A percentile compares a stretch with the other conserved stretches of the same genome.
phyloP scores from a whole-genome alignment of 345 rosid species.

The Salix suchowensis region DNA sequence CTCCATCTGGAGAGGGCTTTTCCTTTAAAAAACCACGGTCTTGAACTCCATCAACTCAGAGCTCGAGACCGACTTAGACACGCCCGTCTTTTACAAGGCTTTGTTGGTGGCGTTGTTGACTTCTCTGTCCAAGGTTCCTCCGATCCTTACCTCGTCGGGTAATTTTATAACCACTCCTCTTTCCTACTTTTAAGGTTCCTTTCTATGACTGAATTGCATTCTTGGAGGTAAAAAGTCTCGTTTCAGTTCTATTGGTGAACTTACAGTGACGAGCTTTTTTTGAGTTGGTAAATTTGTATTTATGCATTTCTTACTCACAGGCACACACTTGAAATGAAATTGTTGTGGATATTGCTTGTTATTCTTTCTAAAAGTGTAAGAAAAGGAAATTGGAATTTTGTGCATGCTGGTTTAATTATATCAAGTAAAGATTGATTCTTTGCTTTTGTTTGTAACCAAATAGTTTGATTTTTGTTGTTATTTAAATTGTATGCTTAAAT shows the following conservation, averaged over 20 bases:
- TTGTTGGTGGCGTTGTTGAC: slow-evolving; percentile 54
- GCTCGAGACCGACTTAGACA: slow-evolving; percentile 73
- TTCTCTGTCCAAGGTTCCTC: slow-evolving; percentile 74
- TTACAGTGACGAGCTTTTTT: neutral
- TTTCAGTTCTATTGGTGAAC: neutral
- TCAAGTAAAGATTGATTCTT: neutral
- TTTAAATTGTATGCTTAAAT: neutral
- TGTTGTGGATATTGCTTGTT: neutral
- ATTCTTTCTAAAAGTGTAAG: neutral
- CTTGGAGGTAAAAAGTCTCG: neutral
- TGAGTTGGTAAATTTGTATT: neutral
- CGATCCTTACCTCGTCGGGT: slow-evolving; percentile 88
- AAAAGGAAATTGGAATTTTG: neutral
- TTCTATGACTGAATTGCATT: slow-evolving; percentile 1
- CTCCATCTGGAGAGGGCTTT: slow-evolving; percentile 62
- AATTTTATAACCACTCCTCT: slow-evolving; percentile 8
- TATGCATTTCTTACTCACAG: neutral
- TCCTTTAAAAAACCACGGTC: slow-evolving; percentile 44
- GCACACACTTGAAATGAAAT: neutral
- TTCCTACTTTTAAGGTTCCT: neutral
- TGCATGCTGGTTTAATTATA: neutral
- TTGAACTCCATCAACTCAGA: slow-evolving; percentile 47
- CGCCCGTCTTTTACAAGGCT: slow-evolving; percentile 59
- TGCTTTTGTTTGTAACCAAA: neutral
- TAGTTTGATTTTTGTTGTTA: neutral